These are phyloP conservation scores for Ogataea nonfermentans DNA, from an alignment of 805 yeast species.

Conservation along the genomic window DNA sequence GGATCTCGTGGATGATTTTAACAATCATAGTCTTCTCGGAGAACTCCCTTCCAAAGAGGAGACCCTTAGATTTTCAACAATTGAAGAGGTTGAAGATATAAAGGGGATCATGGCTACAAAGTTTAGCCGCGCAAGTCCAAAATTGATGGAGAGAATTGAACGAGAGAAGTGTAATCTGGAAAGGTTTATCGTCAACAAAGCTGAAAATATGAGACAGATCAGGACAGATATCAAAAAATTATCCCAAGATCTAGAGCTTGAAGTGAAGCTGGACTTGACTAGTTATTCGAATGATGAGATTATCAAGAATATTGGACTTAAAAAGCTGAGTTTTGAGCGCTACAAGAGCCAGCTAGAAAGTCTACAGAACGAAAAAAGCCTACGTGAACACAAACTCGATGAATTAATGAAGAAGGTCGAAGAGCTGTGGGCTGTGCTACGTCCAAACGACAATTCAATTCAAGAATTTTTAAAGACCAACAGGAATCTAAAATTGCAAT, in stretches of 20 bases:
- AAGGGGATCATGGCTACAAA: constrained; percentile 28
- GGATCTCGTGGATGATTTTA: constrained; percentile 23
- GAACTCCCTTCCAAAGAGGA: constrained; percentile 31
- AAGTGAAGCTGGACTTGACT: constrained; percentile 8
- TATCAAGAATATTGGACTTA: constrained; percentile 26
- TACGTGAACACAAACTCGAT: constrained; percentile 39
- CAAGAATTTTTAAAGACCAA: constrained; percentile 41
- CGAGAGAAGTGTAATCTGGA: constrained; percentile 30
- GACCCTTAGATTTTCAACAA: constrained; percentile 12
- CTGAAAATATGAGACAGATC: constrained; percentile 19
- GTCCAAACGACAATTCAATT: constrained; percentile 32
- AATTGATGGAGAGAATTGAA: constrained; percentile 25
- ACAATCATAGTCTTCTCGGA: constrained; percentile 15
- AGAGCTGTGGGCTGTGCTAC: constrained; percentile 45
- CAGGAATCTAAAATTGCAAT: constrained; percentile 43
- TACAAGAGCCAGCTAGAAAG: constrained; percentile 13
- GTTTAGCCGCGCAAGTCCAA: constrained; percentile 29
- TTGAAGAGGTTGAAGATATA: constrained; percentile 26
- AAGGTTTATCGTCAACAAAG: constrained; percentile 21
- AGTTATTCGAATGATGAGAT: constrained; percentile 20
- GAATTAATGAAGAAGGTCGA: constrained; percentile 35
- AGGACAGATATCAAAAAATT: constrained; percentile 9
- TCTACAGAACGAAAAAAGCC: constrained; percentile 34
- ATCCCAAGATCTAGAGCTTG: constrained; percentile 15
- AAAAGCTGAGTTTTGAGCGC: constrained; percentile 12